Base-by-base conservation (phyloP, 139 green algal species). In the Spirogloea muscicola region DNA sequence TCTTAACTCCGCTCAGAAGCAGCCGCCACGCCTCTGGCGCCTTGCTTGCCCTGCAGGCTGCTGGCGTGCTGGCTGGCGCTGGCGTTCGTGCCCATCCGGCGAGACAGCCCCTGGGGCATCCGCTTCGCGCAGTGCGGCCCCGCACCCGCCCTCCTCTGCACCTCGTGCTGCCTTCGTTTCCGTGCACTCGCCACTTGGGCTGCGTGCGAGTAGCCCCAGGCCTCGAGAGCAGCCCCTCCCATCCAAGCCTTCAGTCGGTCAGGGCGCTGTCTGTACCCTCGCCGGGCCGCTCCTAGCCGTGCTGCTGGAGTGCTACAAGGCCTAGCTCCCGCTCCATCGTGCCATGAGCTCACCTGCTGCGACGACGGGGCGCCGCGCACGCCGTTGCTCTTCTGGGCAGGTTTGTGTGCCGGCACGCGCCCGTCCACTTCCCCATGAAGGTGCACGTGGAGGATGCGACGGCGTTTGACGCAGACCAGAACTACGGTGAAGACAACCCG, bases 401-500 rank as follows among this genome's bases (percentile, higher is more conserved):
- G 7, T 62, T 62, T 7, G 40, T 62, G 7, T 62, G 7, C 52
- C 5, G 40, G 6, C 9, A 62, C 9, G 52, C 52, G 31, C 5
- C 6, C 6, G 6, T 33, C 40, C 7, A 62, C 40, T 62, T 62
- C 40, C 52, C 52, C 38, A 62, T 62, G 7, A 62, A 38, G 5
- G 52, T 62, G 5, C 31, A 43, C 9, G 6, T 62, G 52, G 52
- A 62, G 52, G 52, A 62, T 62, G 5, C 18, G 18, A 6, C 52
- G 7, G 52, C 52, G 6, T 39, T 62, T 7, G 31, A 39, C 5
- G 7, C 38, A 6, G 52, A 62, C 9, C 52, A 62, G 52, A 33
- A 31, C 7, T 62, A 62, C 7, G 52, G 52, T 62, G 40, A 62
- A 33, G n/a, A 55, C 52, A 62, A n/a, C n/a, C n/a, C n/a, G n/a